Evolutionary conservation across 129 eudicot species (phyloP), one percentile per base, ranked within the genome.

Genomic region (Helianthus tuberosus): DNA sequence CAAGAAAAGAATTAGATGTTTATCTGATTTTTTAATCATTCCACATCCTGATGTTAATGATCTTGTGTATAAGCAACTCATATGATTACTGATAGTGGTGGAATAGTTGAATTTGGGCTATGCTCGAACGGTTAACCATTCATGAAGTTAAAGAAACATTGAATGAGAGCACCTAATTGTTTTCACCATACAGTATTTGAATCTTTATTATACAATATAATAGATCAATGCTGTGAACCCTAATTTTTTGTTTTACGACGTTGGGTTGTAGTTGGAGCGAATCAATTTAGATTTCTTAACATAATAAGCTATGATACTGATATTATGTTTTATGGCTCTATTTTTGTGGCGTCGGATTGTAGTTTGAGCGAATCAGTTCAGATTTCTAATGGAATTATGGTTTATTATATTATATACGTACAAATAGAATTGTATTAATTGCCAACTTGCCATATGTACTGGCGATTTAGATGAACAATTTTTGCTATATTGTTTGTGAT

Each of bases 341-440:
- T 25, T 73, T 50, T 14, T 11, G 25, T 25, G 27, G 29, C 5
- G 49, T 68, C 44, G 57, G 23, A 60, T 32, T 16, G 60, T 44
- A 55, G 49, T 54, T 75, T 75, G 35, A 15, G 9, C 0, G 17
- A 57, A 57, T 68, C 14, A 52, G 69, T 48, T 57, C n/a, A 12
- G 43, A 20, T 0, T 58, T 48, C 20, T 8, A 13, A 16, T 15
- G 44, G 8, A 41, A 8, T 65, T 8, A 29, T 55, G 80, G 39
- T 66, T 4, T 68, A 11, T 23, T 53, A 8, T 32, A 32, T 32
- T 32, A 59, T 12, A 59, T 51, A 3, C 38, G 13, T 57, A 23
- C 8, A 61, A 11, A 25, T 76, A 47, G 79, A 51, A 11, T 41
- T 43, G 20, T 44, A 12, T 55, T 11, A 59, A n/a, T 69, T 49